Evolutionary conservation across 148 eudicot species (phyloP), one percentile per base, ranked within the genome.

Genomic region (Nyssa sinensis): DNA sequence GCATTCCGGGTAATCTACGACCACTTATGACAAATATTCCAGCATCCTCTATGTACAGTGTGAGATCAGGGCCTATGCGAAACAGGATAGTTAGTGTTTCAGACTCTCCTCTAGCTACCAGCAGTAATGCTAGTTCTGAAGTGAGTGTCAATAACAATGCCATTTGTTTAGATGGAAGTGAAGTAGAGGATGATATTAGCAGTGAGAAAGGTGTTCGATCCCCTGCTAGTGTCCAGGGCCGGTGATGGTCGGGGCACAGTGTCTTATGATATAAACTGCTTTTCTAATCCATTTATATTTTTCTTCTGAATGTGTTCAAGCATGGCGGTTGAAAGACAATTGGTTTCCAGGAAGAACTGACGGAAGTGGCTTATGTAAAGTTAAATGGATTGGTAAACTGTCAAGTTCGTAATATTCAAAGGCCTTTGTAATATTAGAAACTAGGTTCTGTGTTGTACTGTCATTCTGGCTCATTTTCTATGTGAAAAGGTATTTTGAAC

Each of bases 11-110:
- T 41, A 95, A 91, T 79, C 75, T 95, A 62, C 78, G 96, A 67
- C 97, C 99, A 69, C 74, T 89, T 78, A 95, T 95, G 99, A 88
- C 98, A 64, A 95, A 95, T 78, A 89, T 95, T 77, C 99, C 99
- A 61, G 98, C 99, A 79, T 95, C 99, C 35, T 95, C 99, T 32
- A 89, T 95, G 94, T 95, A 95, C 77, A 93, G 99, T 65, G 98
- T 95, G 80, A 83, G 99, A 83, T 84, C 98, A 34, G 99, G 98
- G 17, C 90, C 90, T 4, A 64, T 88, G 28, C 83, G 89, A 61
- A 88, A 89, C 86, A 78, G 88, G 79, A 83, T 90, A 29, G 77
- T 86, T 65, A 88, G 97, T 65, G 94, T 91, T 65, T 92, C 88
- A 21, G 99, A 95, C 81, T 95, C 99, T 24, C 99, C 99, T 19